Percentiles rank a stretch among this genome's conserved stretches.
These are phyloP conservation scores for Zelopaecilomyces penicillatus DNA, from an alignment of 2,329 filamentous ascomycete genomes.

Conservation along the genomic window DNA sequence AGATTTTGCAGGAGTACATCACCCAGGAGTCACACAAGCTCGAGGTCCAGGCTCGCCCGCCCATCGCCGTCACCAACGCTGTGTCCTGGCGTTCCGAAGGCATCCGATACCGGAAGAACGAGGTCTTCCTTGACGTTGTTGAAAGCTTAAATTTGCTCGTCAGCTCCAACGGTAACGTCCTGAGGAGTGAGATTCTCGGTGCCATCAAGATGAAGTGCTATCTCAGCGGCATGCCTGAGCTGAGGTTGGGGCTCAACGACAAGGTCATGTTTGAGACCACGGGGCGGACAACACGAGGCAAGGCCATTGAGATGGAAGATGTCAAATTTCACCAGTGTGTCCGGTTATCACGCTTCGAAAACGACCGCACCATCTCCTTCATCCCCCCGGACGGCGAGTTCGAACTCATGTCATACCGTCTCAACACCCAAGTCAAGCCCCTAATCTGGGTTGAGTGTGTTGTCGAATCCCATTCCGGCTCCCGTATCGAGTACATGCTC, in stretches of 20 bases:
- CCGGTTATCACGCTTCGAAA: slow-evolving; percentile 89
- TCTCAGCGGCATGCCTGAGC: slow-evolving; percentile 92
- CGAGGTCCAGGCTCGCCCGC: slow-evolving; percentile 89
- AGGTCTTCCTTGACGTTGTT: slow-evolving; percentile 96
- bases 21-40: slow-evolving; percentile 99
- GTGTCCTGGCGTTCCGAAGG: slow-evolving; percentile 98
- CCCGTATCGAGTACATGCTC: slow-evolving; percentile 96
- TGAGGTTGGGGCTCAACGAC: slow-evolving; percentile 90
- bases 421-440: slow-evolving; percentile 98
- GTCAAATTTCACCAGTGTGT: slow-evolving; percentile 99
- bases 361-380: slow-evolving; percentile 97
- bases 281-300: slow-evolving; percentile 84
- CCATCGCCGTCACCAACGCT: slow-evolving; percentile 96
- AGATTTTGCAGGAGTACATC: slow-evolving; percentile 98
- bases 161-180: slow-evolving; percentile 85
- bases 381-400: slow-evolving; percentile 98
- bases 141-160: slow-evolving; percentile 95
- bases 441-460: slow-evolving; percentile 98
- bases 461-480: slow-evolving; percentile 91
- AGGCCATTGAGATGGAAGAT: slow-evolving; percentile 99
- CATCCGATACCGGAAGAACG: slow-evolving; percentile 97
- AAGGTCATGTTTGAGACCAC: slow-evolving; percentile 99
- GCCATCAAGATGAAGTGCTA: slow-evolving; percentile 99
- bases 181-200: slow-evolving; percentile 91
- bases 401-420: slow-evolving; percentile 96